Base-by-base conservation (phyloP, 2,329 filamentous ascomycete genomes). In the Cadophora malorum region DNA sequence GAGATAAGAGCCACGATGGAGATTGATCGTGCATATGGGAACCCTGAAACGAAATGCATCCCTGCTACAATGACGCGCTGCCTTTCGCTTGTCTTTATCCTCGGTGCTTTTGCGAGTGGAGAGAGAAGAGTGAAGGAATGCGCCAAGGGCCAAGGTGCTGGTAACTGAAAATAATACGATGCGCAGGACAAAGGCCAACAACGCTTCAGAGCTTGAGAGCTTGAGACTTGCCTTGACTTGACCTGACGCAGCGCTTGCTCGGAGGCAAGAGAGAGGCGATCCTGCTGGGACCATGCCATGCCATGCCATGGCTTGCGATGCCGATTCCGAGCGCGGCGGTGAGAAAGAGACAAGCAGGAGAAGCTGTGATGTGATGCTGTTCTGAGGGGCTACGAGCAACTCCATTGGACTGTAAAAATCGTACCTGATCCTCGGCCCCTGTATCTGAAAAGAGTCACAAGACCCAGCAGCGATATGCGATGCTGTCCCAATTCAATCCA, bases 361-460 rank as follows among this genome's bases (percentile, higher is more conserved):
- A 58, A 58, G 63, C 28, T 47, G 35, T 31, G 35, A 31, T 61
- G 38, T 59, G 55, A 59, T 38, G 31, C n/a, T 23, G 55, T 41
- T n/a, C 33, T 38, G 21, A 59, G 33, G 55, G 31, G 33, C 19
- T 41, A 23, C 35, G 23, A 8, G 23, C 58, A 45, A 28, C 28
- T 56, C 52, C 38, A 58, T 64, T 64, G 63, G 63, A 38, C 63
- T 64, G 35, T 50, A n/a, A 55, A 28, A 45, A 52, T 50, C 52
- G 68, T 67, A 67, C 63, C 62, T 64, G 55, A 63, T 64, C 50
- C 58, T 38, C 33, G 47, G 52, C 63, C 63, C 63, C 66, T 66
- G 64, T 66, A 47, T 41, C n/a, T 33, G 45, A 64, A 62, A 41
- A 16, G 56, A 64, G 64, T 68, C 68, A 66, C 64, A 64, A 66